Percentiles rank a stretch among this genome's conserved stretches.
Conservation (phyloP, 306 rosid species). For the Casuarina equisetifolia region DNA sequence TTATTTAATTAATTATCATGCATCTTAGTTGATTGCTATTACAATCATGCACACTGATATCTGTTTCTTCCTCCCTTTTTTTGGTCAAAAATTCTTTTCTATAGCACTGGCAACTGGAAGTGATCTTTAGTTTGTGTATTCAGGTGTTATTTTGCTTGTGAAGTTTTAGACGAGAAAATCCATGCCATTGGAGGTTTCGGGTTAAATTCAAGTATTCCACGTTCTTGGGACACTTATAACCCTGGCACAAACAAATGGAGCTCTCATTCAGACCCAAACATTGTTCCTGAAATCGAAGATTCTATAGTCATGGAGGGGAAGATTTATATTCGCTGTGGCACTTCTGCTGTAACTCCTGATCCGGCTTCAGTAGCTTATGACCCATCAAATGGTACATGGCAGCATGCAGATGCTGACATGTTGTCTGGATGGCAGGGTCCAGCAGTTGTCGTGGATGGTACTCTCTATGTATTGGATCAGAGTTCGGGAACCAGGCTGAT, state of each 20-base stretch:
- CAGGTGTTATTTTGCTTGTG: conserved; percentile 89
- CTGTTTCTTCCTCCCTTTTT: not conserved
- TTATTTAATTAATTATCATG: not conserved
- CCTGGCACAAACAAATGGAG: conserved; percentile 53
- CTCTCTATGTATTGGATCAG: conserved; percentile 70
- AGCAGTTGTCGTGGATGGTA: conserved; percentile 62
- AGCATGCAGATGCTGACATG: conserved; percentile 73
- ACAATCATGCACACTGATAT: not conserved
- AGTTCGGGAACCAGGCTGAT: conserved; percentile 70
- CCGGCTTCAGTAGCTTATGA: conserved; percentile 66
- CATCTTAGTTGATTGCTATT: not conserved
- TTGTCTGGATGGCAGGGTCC: conserved; percentile 93
- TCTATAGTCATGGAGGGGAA: conserved; percentile 77
- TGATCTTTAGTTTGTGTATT: conserved; percentile 27
- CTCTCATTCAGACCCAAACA: conserved; percentile 51
- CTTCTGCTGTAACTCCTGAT: conserved; percentile 47
- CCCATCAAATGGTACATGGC: conserved; percentile 74
- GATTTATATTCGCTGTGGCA: conserved; percentile 64
- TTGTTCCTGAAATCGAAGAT: conserved; percentile 64
- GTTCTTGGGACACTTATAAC: conserved; percentile 83
- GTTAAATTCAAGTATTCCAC: conserved; percentile 62
- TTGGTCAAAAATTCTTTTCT: conserved; percentile 4
- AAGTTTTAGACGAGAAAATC: conserved; percentile 66
- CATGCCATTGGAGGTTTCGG: conserved; percentile 81
- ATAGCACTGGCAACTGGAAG: conserved; percentile 7